These are phyloP conservation scores for Eucalyptus microcorys DNA, from an alignment of 345 rosid genomes.

Conservation along the genomic window DNA sequence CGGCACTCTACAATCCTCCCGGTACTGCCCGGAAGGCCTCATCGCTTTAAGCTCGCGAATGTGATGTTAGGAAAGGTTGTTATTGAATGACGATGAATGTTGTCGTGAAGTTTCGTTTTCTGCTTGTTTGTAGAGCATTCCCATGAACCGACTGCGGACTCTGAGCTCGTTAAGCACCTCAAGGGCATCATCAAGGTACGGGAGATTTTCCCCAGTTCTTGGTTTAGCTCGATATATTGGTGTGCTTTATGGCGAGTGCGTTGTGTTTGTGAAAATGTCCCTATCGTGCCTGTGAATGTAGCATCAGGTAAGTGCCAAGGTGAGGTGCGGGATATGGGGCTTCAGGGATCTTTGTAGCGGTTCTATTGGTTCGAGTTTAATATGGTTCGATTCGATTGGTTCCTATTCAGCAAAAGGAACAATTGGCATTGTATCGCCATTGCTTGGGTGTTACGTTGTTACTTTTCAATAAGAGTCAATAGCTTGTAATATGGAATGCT, in stretches of 20 bases:
- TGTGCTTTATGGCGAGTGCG: neutral
- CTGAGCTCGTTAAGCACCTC: constrained; percentile 89
- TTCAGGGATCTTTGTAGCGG: neutral
- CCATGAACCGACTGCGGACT: constrained; percentile 37
- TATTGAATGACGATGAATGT: neutral
- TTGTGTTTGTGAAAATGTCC: neutral
- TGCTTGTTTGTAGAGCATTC: constrained; percentile 38
- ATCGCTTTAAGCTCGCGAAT: neutral
- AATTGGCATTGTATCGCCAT: neutral
- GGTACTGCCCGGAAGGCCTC: constrained; percentile 13
- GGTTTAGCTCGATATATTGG: neutral
- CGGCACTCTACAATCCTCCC: constrained; percentile 43
- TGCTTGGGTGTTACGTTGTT: neutral
- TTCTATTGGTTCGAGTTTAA: neutral
- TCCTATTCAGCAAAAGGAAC: neutral
- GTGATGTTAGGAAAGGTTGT: neutral
- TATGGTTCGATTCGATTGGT: neutral
- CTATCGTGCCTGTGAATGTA: no score
- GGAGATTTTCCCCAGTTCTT: neutral
- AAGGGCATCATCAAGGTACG: constrained; percentile 79
- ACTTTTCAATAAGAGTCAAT: neutral
- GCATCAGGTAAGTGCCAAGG: neutral
- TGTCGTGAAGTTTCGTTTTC: neutral
- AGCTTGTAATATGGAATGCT: neutral
- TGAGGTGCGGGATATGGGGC: neutral